Base-by-base conservation (phyloP, 257 asterid species). In the Gardenia jasminoides region DNA sequence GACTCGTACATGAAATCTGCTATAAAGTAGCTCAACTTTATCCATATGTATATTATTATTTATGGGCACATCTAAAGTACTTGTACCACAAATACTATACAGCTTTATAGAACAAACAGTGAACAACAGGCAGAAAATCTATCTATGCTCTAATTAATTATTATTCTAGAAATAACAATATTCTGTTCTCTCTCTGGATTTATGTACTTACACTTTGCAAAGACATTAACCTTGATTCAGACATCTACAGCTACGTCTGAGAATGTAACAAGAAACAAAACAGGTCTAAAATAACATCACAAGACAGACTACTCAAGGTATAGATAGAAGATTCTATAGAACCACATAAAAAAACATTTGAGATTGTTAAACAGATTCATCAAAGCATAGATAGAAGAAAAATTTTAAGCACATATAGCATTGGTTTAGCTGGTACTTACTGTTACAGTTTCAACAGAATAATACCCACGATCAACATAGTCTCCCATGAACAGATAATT, bases 401-500 rank as follows among this genome's bases (percentile, higher is more conserved):
- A 15, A 24, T 15, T 7, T 8, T 19, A 75, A 59, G 28, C 26
- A 31, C 3, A 31, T n/a, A n/a, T 10, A 59, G 30, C 16, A 33
- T 44, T 62, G 73, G 52, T 48, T 79, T 67, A 72, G 87, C 82
- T 52, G 61, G 77, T 87, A 85, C 98, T 90, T 87, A 93, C 98
- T 20, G 98, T 90, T 78, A 93, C 98, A 75, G 97, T 93, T 90
- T 93, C 98, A 72, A 93, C 98, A 0, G 98, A 93, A 82, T 93
- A 93, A 81, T 93, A 93, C 74, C 98, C 98, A 84, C 97, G 97
- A 82, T 94, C 98, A 66, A 94, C 98, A 69, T 94, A 94, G 86
- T 94, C 97, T 76, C 98, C 97, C 98, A 94, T 92, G 76, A 92
- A 92, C 61, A 94, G 94, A 87, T 94, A 92, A 87, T 94, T 92